Evolutionary conservation across 2,329 filamentous ascomycete species (phyloP), one percentile per base, ranked within the genome.

Genomic region (Plenodomus biglobosus): DNA sequence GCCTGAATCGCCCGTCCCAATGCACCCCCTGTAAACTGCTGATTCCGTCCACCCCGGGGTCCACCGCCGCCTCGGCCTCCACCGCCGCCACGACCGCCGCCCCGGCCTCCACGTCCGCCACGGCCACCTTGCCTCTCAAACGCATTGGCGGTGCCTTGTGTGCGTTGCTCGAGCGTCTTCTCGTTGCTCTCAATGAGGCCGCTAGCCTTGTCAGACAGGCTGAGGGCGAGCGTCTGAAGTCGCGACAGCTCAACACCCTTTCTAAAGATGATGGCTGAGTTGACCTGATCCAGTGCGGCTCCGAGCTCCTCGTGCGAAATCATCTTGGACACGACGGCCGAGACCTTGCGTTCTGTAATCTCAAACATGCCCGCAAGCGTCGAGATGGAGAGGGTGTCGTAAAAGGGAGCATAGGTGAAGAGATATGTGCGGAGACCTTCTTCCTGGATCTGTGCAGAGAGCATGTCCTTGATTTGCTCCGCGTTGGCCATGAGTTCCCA

Each of bases 361-460:
- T 99, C 94, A 74, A 99, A 99, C 94, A 99, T 99, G 59, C 79
- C 80, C 55, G 90, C 87, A 52, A 99, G 82, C 19, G 92, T 95
- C 59, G 84, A 80, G 62, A 96, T 82, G 52, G 91, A 87, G 51
- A 99, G 85, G 18, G 94, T 97, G 77, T 99, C 94, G 80, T 99
- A 99, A 82, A 95, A 99, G 44, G 94, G 94, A 32, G 95, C 94
- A 75, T 99, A 99, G 46, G 94, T 99, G 83, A 99, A 99, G 64
- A 99, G 90, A 74, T 97, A 99, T 45, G 94, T 99, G 64, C 94
- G 86, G 44, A 99, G 85, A 64, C 95, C 94, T 79, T 99, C 94
- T 75, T 99, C 94, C 75, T 99, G 95, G 70, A 97, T 96, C 80
- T 99, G 94, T 73, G 90, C 91, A 46, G 92, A 90, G 53, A 99